Evolutionary conservation across 352 stramenopile species (phyloP).

Genomic region (Pythium volutum): DNA sequence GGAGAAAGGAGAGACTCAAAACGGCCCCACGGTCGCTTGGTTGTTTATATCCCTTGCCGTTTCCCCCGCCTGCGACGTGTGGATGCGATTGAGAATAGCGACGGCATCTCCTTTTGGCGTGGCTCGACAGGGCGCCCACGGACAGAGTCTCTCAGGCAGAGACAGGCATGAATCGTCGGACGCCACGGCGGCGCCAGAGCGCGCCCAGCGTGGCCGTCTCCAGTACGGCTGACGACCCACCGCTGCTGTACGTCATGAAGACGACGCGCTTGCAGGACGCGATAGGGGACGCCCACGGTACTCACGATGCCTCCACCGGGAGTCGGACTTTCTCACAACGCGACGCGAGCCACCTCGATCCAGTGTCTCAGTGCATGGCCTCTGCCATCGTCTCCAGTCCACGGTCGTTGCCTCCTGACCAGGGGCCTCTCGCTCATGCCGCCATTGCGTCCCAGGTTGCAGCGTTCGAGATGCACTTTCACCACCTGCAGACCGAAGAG

Average conservation of each 20-base stretch:
- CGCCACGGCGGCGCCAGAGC: neutral
- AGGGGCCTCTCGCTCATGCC: neutral
- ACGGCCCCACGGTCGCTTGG: too few species aligned
- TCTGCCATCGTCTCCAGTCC: neutral
- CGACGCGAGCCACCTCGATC: neutral
- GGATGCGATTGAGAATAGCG: conserved; percentile 3
- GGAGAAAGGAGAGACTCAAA: neutral
- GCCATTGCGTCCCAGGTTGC: neutral
- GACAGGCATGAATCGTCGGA: neutral
- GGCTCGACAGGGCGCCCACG: neutral
- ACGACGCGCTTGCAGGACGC: conserved; percentile 23
- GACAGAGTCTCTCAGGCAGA: too few species aligned
- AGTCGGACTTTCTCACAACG: neutral
- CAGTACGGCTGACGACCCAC: neutral
- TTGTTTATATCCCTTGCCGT: neutral
- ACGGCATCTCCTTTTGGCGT: neutral
- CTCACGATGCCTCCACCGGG: neutral
- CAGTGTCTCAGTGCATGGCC: neutral
- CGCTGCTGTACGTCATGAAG: conserved; percentile 7
- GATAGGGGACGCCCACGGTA: conserved; percentile 16
- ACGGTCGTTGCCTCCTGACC: neutral
- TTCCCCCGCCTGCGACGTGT: conserved; percentile 4
- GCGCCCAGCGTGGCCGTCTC: neutral
- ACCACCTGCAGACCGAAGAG: neutral
- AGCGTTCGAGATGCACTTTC: neutral